These are phyloP conservation scores for Craterostigma plantagineum DNA, from an alignment of 257 asterid genomes.

Conservation along the genomic window DNA sequence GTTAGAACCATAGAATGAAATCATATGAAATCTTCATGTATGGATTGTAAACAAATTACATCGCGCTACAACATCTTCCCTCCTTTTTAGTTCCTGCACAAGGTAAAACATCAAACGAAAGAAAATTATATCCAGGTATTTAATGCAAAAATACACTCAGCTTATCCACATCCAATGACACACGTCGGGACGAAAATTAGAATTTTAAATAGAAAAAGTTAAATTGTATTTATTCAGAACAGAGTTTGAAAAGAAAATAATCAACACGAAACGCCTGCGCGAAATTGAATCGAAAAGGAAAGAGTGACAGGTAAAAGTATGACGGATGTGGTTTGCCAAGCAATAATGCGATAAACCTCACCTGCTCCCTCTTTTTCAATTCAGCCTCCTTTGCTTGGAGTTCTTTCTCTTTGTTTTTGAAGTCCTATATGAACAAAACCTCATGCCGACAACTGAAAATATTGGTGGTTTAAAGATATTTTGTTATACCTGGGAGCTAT, in stretches of 20 bases:
- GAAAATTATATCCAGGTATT: conserved; percentile 7
- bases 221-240: too few relatives aligned
- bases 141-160: background rate
- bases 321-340: conserved; percentile 5
- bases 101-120: conserved; percentile 8
- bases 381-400: conserved; percentile 87
- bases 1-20: background rate
- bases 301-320: conserved; percentile 1
- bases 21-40: conserved; percentile 1
- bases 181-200: too few relatives aligned
- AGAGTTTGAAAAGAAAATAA: too few relatives aligned
- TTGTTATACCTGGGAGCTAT: conserved; percentile 30
- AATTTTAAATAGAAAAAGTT: too few relatives aligned
- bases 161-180: too few relatives aligned
- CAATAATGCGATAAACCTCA: conserved; percentile 10
- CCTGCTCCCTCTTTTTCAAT: conserved; percentile 70
- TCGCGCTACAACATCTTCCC: conserved; percentile 58
- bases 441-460: conserved; percentile 2
- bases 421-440: conserved; percentile 28
- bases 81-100: conserved; percentile 73
- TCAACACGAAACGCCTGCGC: too few relatives aligned
- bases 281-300: conserved; percentile 1
- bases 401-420: conserved; percentile 54
- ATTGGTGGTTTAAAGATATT: background rate
- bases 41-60: conserved; percentile 19